phyloP scores from a whole-genome alignment of 2,329 filamentous ascomycete genomes.

The Claviceps pusilla region DNA sequence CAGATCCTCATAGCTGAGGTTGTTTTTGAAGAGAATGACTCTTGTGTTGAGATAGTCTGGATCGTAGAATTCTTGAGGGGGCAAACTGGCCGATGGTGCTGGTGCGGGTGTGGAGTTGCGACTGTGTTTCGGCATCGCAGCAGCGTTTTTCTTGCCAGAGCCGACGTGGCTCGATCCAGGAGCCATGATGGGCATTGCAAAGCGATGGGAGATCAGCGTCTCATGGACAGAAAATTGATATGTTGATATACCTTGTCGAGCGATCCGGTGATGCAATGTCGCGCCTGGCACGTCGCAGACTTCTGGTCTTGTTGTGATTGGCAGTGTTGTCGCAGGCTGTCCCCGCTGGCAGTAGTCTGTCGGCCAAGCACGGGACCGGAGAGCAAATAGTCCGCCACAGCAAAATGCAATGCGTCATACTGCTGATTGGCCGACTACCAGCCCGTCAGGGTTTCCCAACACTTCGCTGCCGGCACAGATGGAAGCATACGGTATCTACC shows the following conservation, averaged over 20 bases:
- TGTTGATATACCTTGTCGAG: neutral
- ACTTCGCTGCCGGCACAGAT: too few species aligned
- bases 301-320: neutral
- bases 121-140: constrained; percentile 52
- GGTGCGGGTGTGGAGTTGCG: constrained; percentile 59
- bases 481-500: too few species aligned
- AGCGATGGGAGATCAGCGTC: constrained; percentile 1
- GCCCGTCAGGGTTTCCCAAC: too few species aligned
- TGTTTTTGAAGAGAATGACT: constrained; percentile 41
- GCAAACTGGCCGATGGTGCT: constrained; percentile 33
- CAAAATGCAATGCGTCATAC: neutral
- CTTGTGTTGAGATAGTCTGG: constrained; percentile 53
- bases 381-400: neutral
- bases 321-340: neutral
- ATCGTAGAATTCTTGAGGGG: constrained; percentile 38
- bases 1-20: constrained; percentile 51
- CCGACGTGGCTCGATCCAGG: constrained; percentile 44
- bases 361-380: neutral
- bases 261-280: constrained; percentile 4
- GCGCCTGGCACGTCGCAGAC: constrained; percentile 3
- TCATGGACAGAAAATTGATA: constrained; percentile 5
- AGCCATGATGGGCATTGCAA: constrained; percentile 30
- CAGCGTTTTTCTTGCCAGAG: constrained; percentile 48
- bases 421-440: neutral
- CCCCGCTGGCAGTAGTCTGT: too few species aligned